A percentile compares a stretch with the other conserved stretches of the same genome.
These are phyloP conservation scores for Peribolospora kevripleyi DNA, from an alignment of 768 basidiomycete species.

Conservation along the genomic window DNA sequence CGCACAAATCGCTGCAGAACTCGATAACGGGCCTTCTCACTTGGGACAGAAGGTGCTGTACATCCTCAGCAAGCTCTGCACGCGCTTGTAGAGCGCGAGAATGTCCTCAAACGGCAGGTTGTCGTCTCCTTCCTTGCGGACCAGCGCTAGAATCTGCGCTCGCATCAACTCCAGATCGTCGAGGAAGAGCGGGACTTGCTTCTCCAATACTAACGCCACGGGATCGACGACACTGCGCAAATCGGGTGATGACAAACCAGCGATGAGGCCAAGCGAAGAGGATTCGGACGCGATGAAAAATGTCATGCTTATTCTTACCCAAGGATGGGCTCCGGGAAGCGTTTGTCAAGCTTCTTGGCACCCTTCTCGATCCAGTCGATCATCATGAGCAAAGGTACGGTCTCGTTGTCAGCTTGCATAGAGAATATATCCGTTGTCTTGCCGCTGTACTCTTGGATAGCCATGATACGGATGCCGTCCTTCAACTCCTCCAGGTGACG, in stretches of 20 bases:
- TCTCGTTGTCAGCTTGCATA: slow-evolving; percentile 34
- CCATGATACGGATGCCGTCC: slow-evolving; percentile 9
- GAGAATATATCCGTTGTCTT: slow-evolving; percentile 15
- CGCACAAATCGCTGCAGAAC: too few species aligned
- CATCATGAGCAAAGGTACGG: slow-evolving; percentile 55
- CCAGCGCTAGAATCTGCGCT: too few species aligned
- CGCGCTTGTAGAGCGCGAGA: slow-evolving; percentile 59
- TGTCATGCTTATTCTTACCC: slow-evolving; percentile 29
- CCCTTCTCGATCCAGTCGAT: slow-evolving; percentile 73
- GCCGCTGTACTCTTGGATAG: slow-evolving; percentile 12
- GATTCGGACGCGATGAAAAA: neutral
- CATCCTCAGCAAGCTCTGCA: slow-evolving; percentile 53
- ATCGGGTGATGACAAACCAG: neutral
- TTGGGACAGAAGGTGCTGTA: slow-evolving; percentile 50
- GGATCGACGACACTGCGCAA: neutral
- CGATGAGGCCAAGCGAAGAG: neutral
- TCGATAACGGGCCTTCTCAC: slow-evolving; percentile 26
- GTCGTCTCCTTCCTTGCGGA: neutral
- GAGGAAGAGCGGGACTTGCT: slow-evolving; percentile 39
- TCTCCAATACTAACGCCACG: slow-evolving; percentile 24
- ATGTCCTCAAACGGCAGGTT: slow-evolving; percentile 75
- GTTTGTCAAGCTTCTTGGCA: slow-evolving; percentile 59
- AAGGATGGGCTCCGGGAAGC: slow-evolving; percentile 59
- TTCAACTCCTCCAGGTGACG: slow-evolving; percentile 3
- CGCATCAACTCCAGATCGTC: slow-evolving; percentile 25